phyloP scores from a whole-genome alignment of 129 eudicot species.

The Arctium minus region DNA sequence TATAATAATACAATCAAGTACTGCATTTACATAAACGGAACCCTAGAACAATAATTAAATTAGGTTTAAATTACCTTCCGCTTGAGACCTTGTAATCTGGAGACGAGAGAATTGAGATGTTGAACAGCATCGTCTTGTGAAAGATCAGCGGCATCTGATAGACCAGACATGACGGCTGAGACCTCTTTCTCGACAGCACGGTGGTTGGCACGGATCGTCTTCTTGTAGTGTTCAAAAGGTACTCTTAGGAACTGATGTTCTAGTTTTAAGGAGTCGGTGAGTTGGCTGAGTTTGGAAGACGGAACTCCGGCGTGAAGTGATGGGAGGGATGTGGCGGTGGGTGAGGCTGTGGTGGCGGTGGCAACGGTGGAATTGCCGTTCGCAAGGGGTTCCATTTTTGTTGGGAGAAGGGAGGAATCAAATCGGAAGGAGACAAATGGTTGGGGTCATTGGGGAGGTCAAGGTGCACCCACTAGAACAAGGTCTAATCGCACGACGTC shows the following conservation, averaged over 20 bases:
- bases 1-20: not conserved
- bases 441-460: not conserved
- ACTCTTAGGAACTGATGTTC: slow-evolving; percentile 90
- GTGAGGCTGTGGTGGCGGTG: slow-evolving; percentile 10
- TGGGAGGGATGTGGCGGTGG: slow-evolving; percentile 21
- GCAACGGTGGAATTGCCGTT: slow-evolving; percentile 55
- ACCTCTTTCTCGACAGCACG: slow-evolving; percentile 89
- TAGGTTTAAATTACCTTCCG: slow-evolving; percentile 52
- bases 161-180: slow-evolving; percentile 60
- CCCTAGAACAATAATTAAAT: not conserved
- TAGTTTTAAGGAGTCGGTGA: slow-evolving; percentile 68
- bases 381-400: slow-evolving; percentile 50
- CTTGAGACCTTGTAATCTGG: slow-evolving; percentile 92
- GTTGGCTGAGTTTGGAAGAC: slow-evolving; percentile 47
- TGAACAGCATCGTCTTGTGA: slow-evolving; percentile 69
- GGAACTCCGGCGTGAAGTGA: slow-evolving; percentile 22
- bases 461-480: not conserved
- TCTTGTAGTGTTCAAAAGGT: slow-evolving; percentile 96
- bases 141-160: slow-evolving; percentile 49
- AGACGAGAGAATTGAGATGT: slow-evolving; percentile 81
- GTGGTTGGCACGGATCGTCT: slow-evolving; percentile 93
- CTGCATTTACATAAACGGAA: slow-evolving; percentile 3
- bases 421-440: slow-evolving; percentile 5
- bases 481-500: not conserved
- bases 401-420: not conserved